phyloP scores from a whole-genome alignment of 805 yeast species.

The Tetrapisispora nanseiensis region DNA sequence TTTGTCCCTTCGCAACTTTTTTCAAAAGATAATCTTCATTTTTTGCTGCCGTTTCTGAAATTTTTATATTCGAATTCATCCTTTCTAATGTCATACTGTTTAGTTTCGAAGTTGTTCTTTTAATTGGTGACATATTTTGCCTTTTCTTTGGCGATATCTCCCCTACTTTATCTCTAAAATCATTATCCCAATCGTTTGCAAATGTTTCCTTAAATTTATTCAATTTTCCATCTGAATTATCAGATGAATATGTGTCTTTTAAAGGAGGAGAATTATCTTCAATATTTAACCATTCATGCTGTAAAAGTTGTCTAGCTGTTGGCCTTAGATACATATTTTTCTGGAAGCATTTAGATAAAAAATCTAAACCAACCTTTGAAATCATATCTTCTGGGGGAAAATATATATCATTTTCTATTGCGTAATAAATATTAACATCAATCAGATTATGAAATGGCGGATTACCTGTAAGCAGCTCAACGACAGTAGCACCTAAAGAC shows the following conservation, averaged over 20 bases:
- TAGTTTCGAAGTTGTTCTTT: slow-evolving; percentile 1
- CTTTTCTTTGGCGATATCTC: slow-evolving; percentile 10
- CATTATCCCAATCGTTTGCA: slow-evolving; percentile 23
- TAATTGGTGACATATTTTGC: slow-evolving; percentile 1
- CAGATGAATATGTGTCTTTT: neutral
- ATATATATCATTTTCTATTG: slow-evolving; percentile 33
- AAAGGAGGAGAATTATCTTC: neutral
- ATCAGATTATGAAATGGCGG: slow-evolving; percentile 72
- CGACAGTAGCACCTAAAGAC: slow-evolving; percentile 92
- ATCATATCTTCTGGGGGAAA: slow-evolving; percentile 25
- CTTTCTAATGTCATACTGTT: neutral
- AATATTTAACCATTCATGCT: slow-evolving; percentile 41
- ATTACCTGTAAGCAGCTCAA: slow-evolving; percentile 73
- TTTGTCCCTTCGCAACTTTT: slow-evolving; percentile 3
- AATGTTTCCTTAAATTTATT: slow-evolving; percentile 19
- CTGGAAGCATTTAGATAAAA: slow-evolving; percentile 58
- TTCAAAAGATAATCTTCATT: slow-evolving; percentile 2
- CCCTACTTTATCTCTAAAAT: slow-evolving; percentile 17
- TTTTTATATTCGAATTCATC: neutral
- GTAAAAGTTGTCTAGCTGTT: slow-evolving; percentile 48
- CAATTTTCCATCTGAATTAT: slow-evolving; percentile 9
- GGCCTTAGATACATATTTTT: slow-evolving; percentile 64
- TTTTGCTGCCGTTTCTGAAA: neutral
- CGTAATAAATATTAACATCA: slow-evolving; percentile 30
- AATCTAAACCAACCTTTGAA: slow-evolving; percentile 51